Percentiles rank a stretch among this genome's conserved stretches.
These are phyloP conservation scores for Trichosporon asahii DNA, from an alignment of 1,284 basidiomycete species.

Conservation along the genomic window DNA sequence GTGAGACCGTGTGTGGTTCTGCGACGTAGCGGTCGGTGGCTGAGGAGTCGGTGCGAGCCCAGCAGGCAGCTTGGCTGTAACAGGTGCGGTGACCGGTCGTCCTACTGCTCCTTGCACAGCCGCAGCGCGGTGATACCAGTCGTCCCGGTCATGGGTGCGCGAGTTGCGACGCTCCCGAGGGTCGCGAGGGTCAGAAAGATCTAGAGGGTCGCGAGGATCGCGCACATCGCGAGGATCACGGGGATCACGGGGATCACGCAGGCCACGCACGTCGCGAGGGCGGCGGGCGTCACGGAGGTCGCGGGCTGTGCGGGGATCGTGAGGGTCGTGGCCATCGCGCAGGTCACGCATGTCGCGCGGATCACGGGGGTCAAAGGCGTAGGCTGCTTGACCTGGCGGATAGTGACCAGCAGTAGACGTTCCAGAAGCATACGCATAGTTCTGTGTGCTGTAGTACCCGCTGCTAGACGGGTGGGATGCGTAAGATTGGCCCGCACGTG, in stretches of 20 bases:
- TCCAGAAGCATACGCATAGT: neutral
- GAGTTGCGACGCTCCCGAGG: constrained; percentile 2
- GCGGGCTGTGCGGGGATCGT: constrained; percentile 1
- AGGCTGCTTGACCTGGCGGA: neutral
- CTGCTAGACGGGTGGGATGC: neutral
- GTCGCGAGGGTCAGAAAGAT: neutral
- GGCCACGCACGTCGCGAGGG: neutral
- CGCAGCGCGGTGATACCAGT: neutral
- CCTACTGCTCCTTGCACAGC: neutral
- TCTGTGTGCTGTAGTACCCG: neutral
- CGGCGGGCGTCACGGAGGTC: neutral
- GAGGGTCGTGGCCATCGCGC: neutral
- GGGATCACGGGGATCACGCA: neutral
- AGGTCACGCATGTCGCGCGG: neutral
- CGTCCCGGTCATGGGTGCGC: neutral
- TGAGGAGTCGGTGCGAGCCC: neutral
- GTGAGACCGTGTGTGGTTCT: neutral
- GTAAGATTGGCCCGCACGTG: neutral
- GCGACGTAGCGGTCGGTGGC: neutral
- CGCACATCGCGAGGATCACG: neutral
- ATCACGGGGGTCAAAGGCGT: neutral
- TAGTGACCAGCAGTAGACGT: neutral
- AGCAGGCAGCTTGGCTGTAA: neutral
- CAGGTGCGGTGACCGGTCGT: neutral
- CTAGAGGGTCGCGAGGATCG: neutral